Evolutionary conservation across 2,329 filamentous ascomycete genomes (phyloP).

Genomic region (Cladosporium sp.): DNA sequence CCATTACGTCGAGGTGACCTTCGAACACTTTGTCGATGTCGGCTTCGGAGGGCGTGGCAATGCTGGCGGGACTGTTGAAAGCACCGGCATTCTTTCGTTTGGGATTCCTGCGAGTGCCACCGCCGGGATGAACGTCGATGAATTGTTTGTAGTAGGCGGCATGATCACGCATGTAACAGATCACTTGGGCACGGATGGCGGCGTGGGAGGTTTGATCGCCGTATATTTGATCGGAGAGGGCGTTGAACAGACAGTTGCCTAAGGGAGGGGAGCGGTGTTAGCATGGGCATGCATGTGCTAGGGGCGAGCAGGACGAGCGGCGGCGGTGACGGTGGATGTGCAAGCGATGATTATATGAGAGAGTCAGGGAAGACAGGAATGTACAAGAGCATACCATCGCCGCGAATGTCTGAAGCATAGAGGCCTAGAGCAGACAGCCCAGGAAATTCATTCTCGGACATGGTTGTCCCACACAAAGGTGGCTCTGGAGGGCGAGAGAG

Average conservation of each 20-base stretch:
- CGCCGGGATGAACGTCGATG: conserved; percentile 51
- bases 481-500: conserved; percentile 4
- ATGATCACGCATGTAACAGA: conserved; percentile 59
- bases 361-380: background rate
- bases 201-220: conserved; percentile 55
- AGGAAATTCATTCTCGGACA: conserved; percentile 46
- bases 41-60: conserved; percentile 46
- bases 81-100: conserved; percentile 54
- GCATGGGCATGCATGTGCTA: conserved; percentile 10
- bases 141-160: conserved; percentile 62
- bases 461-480: conserved; percentile 9
- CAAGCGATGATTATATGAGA: background rate
- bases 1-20: conserved; percentile 57
- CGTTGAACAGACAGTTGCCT: conserved; percentile 70
- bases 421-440: conserved; percentile 54
- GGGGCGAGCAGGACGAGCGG: conserved; percentile 6
- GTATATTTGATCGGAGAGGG: conserved; percentile 63
- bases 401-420: conserved; percentile 56
- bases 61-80: conserved; percentile 44
- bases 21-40: conserved; percentile 52
- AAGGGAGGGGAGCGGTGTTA: conserved; percentile 17
- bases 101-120: conserved; percentile 54
- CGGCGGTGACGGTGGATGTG: background rate
- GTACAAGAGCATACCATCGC: conserved; percentile 50
- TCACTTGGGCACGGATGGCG: conserved; percentile 56